These are phyloP conservation scores for Dendrostoma leiphaemia DNA, from an alignment of 2,329 filamentous ascomycete species.

Conservation along the genomic window DNA sequence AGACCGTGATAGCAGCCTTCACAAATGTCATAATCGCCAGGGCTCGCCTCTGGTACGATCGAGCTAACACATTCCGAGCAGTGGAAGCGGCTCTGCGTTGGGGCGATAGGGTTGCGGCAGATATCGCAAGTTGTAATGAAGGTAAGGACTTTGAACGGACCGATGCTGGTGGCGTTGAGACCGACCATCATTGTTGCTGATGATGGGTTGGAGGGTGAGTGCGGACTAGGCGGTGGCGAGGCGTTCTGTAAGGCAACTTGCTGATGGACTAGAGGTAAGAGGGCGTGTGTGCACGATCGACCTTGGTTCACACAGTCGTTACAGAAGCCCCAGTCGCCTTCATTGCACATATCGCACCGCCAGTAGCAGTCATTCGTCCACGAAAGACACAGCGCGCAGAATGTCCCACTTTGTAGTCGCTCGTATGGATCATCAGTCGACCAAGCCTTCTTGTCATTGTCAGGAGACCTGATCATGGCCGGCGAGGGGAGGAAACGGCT, in stretches of 20 bases:
- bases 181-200: slow-evolving; percentile 48
- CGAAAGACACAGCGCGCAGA: slow-evolving; percentile 73
- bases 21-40: slow-evolving; percentile 87
- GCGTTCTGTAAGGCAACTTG: slow-evolving; percentile 28
- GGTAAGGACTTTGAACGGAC: slow-evolving; percentile 64
- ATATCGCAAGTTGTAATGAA: slow-evolving; percentile 78
- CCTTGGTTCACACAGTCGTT: slow-evolving; percentile 83
- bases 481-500: slow-evolving; percentile 55
- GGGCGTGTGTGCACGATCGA: slow-evolving; percentile 74
- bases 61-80: slow-evolving; percentile 70
- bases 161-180: slow-evolving; percentile 43
- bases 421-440: slow-evolving; percentile 66
- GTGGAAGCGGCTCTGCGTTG: slow-evolving; percentile 70
- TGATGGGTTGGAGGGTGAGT: slow-evolving; percentile 41
- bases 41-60: slow-evolving; percentile 40
- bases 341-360: slow-evolving; percentile 83
- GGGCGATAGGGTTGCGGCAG: slow-evolving; percentile 70
- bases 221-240: slow-evolving; percentile 36
- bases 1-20: slow-evolving; percentile 71
- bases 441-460: slow-evolving; percentile 54
- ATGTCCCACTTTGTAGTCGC: slow-evolving; percentile 74
- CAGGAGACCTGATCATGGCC: slow-evolving; percentile 43
- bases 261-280: slow-evolving; percentile 72
- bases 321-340: slow-evolving; percentile 94
- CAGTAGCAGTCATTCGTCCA: slow-evolving; percentile 85